phyloP scores from a whole-genome alignment of 2,329 filamentous ascomycete genomes.

The Fusarium sp. region DNA sequence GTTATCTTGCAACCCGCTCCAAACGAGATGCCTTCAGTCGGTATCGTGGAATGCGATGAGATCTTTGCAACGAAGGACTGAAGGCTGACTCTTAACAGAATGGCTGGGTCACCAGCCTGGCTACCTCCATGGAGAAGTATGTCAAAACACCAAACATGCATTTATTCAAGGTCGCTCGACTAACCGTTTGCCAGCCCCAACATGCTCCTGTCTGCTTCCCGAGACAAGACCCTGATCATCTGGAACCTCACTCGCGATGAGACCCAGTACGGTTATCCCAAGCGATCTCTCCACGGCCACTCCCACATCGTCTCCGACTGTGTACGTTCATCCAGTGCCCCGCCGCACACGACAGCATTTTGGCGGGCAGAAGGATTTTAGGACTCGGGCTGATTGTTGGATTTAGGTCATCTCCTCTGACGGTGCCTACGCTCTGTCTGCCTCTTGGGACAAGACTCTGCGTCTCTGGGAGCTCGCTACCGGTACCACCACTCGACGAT shows the following conservation, averaged over 20 bases:
- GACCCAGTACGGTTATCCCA: slow-evolving; percentile 97
- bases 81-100: slow-evolving; percentile 66
- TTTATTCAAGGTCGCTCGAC: slow-evolving; percentile 23
- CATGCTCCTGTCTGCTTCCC: slow-evolving; percentile 98
- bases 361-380: slow-evolving; percentile 30
- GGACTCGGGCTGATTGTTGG: slow-evolving; percentile 47
- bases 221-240: slow-evolving; percentile 99
- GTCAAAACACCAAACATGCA: slow-evolving; percentile 51
- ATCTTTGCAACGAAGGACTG: slow-evolving; percentile 27
- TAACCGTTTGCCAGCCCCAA: slow-evolving; percentile 78
- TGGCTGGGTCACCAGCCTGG: slow-evolving; percentile 99
- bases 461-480: slow-evolving; percentile 99
- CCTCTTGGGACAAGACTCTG: slow-evolving; percentile 99
- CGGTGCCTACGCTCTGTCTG: slow-evolving; percentile 98
- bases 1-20: slow-evolving; percentile 25
- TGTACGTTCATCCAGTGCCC: slow-evolving; percentile 74
- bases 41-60: slow-evolving; percentile 21
- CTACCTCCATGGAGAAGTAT: slow-evolving; percentile 99
- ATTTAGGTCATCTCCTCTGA: slow-evolving; percentile 97
- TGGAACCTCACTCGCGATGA: slow-evolving; percentile 99
- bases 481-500: slow-evolving; percentile 96
- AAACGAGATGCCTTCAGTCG: slow-evolving; percentile 28
- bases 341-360: slow-evolving; percentile 19
- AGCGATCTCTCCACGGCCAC: slow-evolving; percentile 98
- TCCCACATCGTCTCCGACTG: slow-evolving; percentile 99